These are phyloP conservation scores for Amanita inopinata DNA, from an alignment of 768 basidiomycete species.

Conservation along the genomic window DNA sequence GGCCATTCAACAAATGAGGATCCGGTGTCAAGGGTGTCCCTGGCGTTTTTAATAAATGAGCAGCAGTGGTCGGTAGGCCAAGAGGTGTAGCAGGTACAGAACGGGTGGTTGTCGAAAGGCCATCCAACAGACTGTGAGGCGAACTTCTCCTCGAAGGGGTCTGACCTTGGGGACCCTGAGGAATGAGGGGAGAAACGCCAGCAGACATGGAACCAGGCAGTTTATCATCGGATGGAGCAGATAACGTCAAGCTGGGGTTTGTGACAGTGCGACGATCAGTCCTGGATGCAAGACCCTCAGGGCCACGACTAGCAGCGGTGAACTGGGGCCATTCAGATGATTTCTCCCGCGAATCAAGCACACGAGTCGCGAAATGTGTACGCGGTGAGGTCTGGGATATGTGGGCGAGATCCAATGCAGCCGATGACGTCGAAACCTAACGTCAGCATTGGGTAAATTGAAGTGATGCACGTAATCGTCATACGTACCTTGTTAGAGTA, in stretches of 20 bases:
- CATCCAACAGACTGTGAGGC: conserved; percentile 56
- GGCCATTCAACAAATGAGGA: conserved; percentile 49
- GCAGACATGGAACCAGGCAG: conserved; percentile 41
- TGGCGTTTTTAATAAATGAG: conserved; percentile 54
- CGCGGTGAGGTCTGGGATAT: conserved; percentile 74
- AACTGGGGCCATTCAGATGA: conserved; percentile 95
- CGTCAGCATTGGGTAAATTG: conserved; percentile 8
- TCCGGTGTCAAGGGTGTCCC: conserved; percentile 61
- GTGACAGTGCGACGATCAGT: conserved; percentile 64
- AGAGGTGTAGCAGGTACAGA: conserved; percentile 82
- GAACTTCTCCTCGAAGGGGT: conserved; percentile 66
- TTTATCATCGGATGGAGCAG: conserved; percentile 46
- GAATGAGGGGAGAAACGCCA: conserved; percentile 52
- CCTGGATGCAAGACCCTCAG: conserved; percentile 46
- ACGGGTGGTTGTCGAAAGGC: conserved; percentile 50
- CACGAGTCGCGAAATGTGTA: conserved; percentile 43
- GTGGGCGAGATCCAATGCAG: conserved; percentile 88
- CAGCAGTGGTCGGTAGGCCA: conserved; percentile 37
- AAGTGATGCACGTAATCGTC: not conserved
- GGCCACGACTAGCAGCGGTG: conserved; percentile 47
- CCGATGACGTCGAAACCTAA: conserved; percentile 80
- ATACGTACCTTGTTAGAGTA: conserved; percentile 54
- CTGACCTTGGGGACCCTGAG: conserved; percentile 52
- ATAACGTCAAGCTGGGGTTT: conserved; percentile 60
- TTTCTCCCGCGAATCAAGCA: conserved; percentile 52